A percentile compares a stretch with the other conserved stretches of the same genome.
phyloP scores from a whole-genome alignment of 2,329 filamentous ascomycete genomes.

The Alternaria conjuncta region DNA sequence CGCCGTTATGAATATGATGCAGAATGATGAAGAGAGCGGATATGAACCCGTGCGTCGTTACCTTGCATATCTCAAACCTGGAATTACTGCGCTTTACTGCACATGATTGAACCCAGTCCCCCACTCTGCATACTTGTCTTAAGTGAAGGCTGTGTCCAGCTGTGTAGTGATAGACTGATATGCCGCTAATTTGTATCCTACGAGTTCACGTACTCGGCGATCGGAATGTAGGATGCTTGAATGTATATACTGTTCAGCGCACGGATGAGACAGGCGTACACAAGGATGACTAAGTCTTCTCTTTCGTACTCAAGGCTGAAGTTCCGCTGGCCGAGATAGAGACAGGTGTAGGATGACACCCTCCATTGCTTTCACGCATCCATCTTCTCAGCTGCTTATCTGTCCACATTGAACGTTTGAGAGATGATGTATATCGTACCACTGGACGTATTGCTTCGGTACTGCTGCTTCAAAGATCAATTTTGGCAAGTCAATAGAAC shows the following conservation, averaged over 20 bases:
- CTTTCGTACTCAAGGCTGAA: constrained; percentile 58
- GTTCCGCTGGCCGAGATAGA: constrained; percentile 8
- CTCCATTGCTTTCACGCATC: background rate
- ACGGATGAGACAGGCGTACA: constrained; percentile 69
- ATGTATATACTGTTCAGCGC: constrained; percentile 69
- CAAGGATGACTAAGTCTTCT: constrained; percentile 66
- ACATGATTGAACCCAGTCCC: constrained; percentile 59
- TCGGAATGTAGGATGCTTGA: constrained; percentile 60
- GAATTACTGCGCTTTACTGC: constrained; percentile 18
- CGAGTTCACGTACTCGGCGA: constrained; percentile 62
- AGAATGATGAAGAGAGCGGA: constrained; percentile 31
- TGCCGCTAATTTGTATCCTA: constrained; percentile 65
- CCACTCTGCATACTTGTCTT: constrained; percentile 63
- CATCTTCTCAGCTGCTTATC: background rate
- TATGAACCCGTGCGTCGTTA: constrained; percentile 40
- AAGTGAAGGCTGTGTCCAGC: constrained; percentile 44
- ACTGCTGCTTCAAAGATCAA: background rate
- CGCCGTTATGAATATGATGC: constrained; percentile 28
- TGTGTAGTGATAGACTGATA: constrained; percentile 66
- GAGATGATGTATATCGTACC: too few relatives aligned
- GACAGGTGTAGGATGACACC: background rate
- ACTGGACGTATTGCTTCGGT: background rate
- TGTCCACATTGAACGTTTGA: background rate
- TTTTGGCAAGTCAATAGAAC: background rate
- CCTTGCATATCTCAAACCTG: constrained; percentile 20